Percentiles rank a stretch among this genome's conserved stretches.
Conservation (phyloP, 192 early-diverging fungal species). For the Linnemannia hyalina region DNA sequence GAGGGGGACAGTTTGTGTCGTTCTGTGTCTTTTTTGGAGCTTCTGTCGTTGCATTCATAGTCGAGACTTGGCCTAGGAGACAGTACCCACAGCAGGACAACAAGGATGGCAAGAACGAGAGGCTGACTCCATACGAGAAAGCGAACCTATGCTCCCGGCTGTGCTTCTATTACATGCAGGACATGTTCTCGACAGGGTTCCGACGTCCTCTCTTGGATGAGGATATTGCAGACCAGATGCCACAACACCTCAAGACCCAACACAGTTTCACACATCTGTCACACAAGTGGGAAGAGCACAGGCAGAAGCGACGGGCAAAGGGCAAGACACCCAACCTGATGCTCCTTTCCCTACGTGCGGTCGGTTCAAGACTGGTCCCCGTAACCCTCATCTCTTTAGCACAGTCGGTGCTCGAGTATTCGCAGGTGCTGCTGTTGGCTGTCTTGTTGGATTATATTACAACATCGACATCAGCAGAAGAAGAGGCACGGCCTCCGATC, state of each 20-base stretch:
- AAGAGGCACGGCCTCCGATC: neutral
- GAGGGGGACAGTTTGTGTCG: slow-evolving; percentile 17
- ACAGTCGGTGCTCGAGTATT: slow-evolving; percentile 21
- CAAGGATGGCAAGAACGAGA: neutral
- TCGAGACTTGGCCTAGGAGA: slow-evolving; percentile 29
- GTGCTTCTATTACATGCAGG: slow-evolving; percentile 39
- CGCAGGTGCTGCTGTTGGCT: slow-evolving; percentile 21
- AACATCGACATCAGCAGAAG: neutral
- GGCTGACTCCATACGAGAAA: neutral
- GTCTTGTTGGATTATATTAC: slow-evolving; percentile 32
- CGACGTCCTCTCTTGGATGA: slow-evolving; percentile 12
- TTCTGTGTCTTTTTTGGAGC: slow-evolving; percentile 41
- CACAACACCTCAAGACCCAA: neutral
- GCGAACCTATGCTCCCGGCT: slow-evolving; percentile 30
- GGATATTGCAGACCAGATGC: slow-evolving; percentile 28
- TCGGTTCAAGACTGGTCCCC: slow-evolving; percentile 5
- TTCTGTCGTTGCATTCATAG: slow-evolving; percentile 10
- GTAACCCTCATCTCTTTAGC: slow-evolving; percentile 4
- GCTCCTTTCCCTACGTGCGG: neutral
- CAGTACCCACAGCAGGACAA: neutral
- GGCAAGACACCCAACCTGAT: slow-evolving; percentile 4
- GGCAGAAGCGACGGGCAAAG: neutral
- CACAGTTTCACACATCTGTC: neutral
- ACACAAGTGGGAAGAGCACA: neutral
- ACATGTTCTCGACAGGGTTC: slow-evolving; percentile 28